Evolutionary conservation across 768 basidiomycete species (phyloP), one percentile per base, ranked within the genome.

Genomic region (Auriculariales sp.): DNA sequence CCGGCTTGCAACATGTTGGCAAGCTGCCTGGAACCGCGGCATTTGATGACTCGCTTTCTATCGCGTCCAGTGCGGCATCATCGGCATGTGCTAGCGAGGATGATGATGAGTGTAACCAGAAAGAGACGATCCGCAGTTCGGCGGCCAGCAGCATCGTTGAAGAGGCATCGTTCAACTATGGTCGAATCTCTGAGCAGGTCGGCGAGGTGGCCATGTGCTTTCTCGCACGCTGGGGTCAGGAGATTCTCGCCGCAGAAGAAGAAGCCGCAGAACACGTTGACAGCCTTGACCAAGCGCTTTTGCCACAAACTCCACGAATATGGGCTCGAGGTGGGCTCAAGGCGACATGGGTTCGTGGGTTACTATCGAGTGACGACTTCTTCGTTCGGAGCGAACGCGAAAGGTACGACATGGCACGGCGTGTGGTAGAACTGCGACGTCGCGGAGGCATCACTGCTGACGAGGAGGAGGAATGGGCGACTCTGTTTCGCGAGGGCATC

Each of bases 171-270:
- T 84, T 79, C 56, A 73, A 79, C 59, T 94, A 95, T 58, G 92
- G 91, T n/a, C 72, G 77, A n/a, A 71, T 91, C 9, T 85, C 85
- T 0, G 79, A 90, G 64, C 93, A 89, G 67, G 87, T 95, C 50
- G 92, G 92, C 11, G 90, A 94, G 64, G 83, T 88, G 0, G 82
- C 83, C 56, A 75, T 77, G 2, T 88, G 84, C 62, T 97, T 91
- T 90, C 69, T 95, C 15, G 73, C 81, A 1, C 71, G 87, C 36
- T 97, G 92, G 92, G 87, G 81, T 0, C 61, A 66, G 11, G 91
- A 95, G 59, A 71, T 94, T 54, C 71, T 94, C n/a, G 58, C 59
- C 7, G 70, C 74, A 28, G 86, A 89, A 58, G 73, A 79, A 55
- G 64, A 63, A 34, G 34, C 52, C 4, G 39, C 39, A 2, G 39